Base-by-base conservation (phyloP, 129 eudicot species). In the Flaveria sonorensis region DNA sequence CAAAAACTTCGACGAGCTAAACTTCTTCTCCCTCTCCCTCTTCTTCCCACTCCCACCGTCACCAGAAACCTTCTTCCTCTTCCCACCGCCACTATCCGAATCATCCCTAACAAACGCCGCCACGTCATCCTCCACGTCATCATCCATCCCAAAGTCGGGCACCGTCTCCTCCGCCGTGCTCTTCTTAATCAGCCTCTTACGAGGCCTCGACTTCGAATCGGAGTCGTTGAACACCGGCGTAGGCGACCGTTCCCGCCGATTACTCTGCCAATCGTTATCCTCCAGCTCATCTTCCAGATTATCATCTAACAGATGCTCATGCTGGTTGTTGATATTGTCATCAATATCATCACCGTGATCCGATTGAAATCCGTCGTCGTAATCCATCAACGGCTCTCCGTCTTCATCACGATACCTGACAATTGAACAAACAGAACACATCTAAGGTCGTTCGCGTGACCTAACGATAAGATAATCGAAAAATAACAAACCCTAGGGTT, bases 321-420 rank as follows among this genome's bases (percentile, higher is more conserved):
- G 59, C 15, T 79, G 73, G 21, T 66, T 19, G 26, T 68, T 45
- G 30, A 7, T 43, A 43, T 71, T 68, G 53, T 45, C 24, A 56
- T 72, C 72, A 4, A 36, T 36, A 72, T 63, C 83, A 23, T 64
- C 81, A 39, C 61, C 90, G 63, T 86, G 90, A 74, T 83, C 88
- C 52, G 90, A 86, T 55, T 79, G 88, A 28, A 79, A 21, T 12
- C 76, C 90, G 73, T 88, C 90, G 21, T 81, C 81, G 51, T 45
- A 71, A 60, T 88, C 87, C 90, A 88, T 86, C 87, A 86, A 84
- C 1, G 96, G 92, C 86, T 89, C 97, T 6, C 96, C 98, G 5
- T 86, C 95, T 76, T 90, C 98, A 59, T 90, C 94, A 2, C 88
- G 87, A 46, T 86, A 86, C 77, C 96, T 92, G 84, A n/a, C 77